phyloP scores from a whole-genome alignment of 1,284 basidiomycete genomes.

The Malassezia dermatis region DNA sequence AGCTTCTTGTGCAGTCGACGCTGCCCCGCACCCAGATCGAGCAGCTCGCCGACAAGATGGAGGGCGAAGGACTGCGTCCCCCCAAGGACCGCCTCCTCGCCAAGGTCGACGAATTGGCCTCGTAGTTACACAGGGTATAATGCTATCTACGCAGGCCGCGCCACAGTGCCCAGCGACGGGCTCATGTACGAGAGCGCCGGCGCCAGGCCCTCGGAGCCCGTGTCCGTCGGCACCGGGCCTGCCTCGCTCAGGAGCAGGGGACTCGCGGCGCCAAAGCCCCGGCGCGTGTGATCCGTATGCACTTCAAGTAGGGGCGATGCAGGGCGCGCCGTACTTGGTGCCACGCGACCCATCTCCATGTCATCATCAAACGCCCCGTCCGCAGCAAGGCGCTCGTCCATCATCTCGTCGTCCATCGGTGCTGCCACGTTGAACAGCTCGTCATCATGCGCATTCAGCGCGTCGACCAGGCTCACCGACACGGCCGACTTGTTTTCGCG shows the following conservation, averaged over 20 bases:
- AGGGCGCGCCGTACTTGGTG: neutral
- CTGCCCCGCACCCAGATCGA: slow-evolving; percentile 37
- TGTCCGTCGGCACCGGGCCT: neutral
- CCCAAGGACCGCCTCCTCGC: slow-evolving; percentile 44
- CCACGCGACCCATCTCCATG: neutral
- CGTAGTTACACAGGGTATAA: slow-evolving; percentile 2
- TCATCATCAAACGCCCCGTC: neutral
- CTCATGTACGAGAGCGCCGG: neutral
- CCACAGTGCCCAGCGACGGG: neutral
- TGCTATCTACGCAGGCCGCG: neutral
- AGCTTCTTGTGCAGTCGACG: slow-evolving; percentile 28
- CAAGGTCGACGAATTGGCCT: slow-evolving; percentile 28
- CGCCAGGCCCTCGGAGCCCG: neutral
- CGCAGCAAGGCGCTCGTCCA: slow-evolving; percentile 1
- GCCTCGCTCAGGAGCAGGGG: neutral
- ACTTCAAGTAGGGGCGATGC: neutral
- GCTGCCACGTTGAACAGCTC: neutral
- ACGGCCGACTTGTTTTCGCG: slow-evolving; percentile 13
- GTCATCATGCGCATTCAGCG: slow-evolving; percentile 9
- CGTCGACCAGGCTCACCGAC: slow-evolving; percentile 6
- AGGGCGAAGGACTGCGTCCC: slow-evolving; percentile 41
- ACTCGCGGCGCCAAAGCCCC: neutral
- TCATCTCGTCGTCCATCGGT: neutral
- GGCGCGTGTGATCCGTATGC: neutral
- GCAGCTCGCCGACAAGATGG: slow-evolving; percentile 36